Percentiles rank a stretch among this genome's conserved stretches.
phyloP scores from a whole-genome alignment of 345 rosid species.

The Salix dunnii region DNA sequence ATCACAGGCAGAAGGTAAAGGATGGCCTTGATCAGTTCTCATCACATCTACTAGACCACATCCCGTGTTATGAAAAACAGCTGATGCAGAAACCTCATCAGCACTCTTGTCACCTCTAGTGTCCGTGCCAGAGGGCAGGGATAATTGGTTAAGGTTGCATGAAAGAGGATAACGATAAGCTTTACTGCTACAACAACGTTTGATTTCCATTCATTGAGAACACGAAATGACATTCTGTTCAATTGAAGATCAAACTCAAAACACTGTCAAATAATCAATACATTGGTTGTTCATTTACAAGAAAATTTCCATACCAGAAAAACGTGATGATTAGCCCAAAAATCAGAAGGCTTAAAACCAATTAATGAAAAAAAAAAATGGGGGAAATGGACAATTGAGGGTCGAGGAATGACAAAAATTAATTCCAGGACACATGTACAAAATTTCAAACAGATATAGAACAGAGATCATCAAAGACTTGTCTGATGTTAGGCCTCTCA shows the following conservation, averaged over 20 bases:
- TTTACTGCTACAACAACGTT: not conserved
- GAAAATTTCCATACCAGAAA: slow-evolving; percentile 25
- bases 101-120: not conserved
- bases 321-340: slow-evolving; percentile 33
- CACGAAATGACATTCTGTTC: slow-evolving; percentile 13
- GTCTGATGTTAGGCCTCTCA: slow-evolving; percentile 95
- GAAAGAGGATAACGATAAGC: not conserved
- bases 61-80: not conserved
- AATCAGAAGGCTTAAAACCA: slow-evolving; percentile 48
- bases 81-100: not conserved
- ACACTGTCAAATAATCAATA: slow-evolving; percentile 45
- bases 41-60: too few species aligned
- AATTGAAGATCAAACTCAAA: slow-evolving; percentile 19
- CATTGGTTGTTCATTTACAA: slow-evolving; percentile 46
- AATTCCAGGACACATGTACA: slow-evolving; percentile 66
- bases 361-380: slow-evolving; percentile 19
- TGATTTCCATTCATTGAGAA: not conserved
- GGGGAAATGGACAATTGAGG: slow-evolving; percentile 25
- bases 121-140: not conserved
- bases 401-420: slow-evolving; percentile 40
- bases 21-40: too few species aligned
- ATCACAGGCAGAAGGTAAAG: too few species aligned
- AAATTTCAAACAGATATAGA: slow-evolving; percentile 65
- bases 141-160: not conserved
- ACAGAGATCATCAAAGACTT: slow-evolving; percentile 60